These are phyloP conservation scores for Leccinellum albellum DNA, from an alignment of 768 basidiomycete species.

Conservation along the genomic window DNA sequence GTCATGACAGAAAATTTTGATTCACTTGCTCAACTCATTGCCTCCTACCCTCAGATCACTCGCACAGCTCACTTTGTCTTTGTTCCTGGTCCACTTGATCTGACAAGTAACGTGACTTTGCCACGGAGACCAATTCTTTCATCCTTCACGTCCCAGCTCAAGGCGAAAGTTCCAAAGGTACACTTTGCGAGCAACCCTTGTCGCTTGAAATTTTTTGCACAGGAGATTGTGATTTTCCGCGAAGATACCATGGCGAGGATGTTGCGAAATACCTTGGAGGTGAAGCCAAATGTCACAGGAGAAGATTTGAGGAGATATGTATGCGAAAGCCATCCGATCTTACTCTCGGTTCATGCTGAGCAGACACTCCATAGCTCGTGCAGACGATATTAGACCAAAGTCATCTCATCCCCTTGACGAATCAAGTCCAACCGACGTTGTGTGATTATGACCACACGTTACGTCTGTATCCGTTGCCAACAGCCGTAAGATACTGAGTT, in stretches of 20 bases:
- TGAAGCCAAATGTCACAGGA: constrained; percentile 75
- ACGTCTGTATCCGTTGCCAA: constrained; percentile 91
- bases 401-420: constrained; percentile 85
- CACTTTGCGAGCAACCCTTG: constrained; percentile 90
- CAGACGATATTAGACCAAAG: constrained; percentile 94
- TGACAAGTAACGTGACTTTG: constrained; percentile 73
- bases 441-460: constrained; percentile 91
- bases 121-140: constrained; percentile 82
- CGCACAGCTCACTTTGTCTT: constrained; percentile 86
- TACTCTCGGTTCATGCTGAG: neutral
- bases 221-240: constrained; percentile 91
- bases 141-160: constrained; percentile 66
- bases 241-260: constrained; percentile 93
- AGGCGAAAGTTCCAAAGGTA: constrained; percentile 69
- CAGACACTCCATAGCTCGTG: constrained; percentile 60
- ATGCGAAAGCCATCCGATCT: constrained; percentile 28
- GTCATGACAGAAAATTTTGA: constrained; percentile 78
- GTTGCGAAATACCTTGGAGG: constrained; percentile 86
- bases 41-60: constrained; percentile 73
- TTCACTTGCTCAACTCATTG: constrained; percentile 77
- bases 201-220: constrained; percentile 90
- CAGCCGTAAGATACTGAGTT: constrained; percentile 56
- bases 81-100: constrained; percentile 91
- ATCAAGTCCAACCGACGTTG: constrained; percentile 79
- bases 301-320: constrained; percentile 89